Evolutionary conservation across 208 protist genomes (phyloP).

Genomic region (Dictyostelium gargantuum): DNA sequence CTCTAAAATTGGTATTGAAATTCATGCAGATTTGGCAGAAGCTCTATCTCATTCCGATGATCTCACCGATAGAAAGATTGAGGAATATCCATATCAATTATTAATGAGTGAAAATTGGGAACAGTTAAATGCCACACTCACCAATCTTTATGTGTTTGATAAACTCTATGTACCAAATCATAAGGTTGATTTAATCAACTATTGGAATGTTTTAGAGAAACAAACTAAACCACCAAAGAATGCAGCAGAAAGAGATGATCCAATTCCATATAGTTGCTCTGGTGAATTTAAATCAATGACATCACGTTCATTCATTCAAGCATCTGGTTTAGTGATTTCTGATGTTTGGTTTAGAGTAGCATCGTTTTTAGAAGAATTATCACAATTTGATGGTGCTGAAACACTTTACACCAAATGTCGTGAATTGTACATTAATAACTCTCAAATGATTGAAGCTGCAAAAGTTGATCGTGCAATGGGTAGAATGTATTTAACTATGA

Average conservation of each 20-base stretch:
- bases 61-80: conserved; percentile 61
- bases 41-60: background rate
- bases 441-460: conserved; percentile 71
- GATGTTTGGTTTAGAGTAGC: conserved; percentile 69
- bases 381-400: conserved; percentile 68
- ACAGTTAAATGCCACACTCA: background rate
- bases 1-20: background rate
- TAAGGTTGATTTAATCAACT: conserved; percentile 63
- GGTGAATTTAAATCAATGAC: background rate
- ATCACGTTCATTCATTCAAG: conserved; percentile 16
- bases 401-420: conserved; percentile 23
- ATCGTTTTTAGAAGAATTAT: conserved; percentile 64
- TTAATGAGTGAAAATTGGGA: conserved; percentile 40
- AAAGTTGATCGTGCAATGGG: conserved; percentile 69
- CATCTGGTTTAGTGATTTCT: conserved; percentile 34
- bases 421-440: conserved; percentile 63
- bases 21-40: conserved; percentile 55
- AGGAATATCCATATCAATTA: conserved; percentile 71
- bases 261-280: conserved; percentile 13
- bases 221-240: conserved; percentile 41
- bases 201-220: conserved; percentile 51
- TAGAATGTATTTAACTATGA: conserved; percentile 51
- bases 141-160: conserved; percentile 55
- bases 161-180: conserved; percentile 69
- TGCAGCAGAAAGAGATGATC: conserved; percentile 27